A percentile compares a stretch with the other conserved stretches of the same genome.
phyloP scores from a whole-genome alignment of 2,329 filamentous ascomycete genomes.

The Trichoderma breve region DNA sequence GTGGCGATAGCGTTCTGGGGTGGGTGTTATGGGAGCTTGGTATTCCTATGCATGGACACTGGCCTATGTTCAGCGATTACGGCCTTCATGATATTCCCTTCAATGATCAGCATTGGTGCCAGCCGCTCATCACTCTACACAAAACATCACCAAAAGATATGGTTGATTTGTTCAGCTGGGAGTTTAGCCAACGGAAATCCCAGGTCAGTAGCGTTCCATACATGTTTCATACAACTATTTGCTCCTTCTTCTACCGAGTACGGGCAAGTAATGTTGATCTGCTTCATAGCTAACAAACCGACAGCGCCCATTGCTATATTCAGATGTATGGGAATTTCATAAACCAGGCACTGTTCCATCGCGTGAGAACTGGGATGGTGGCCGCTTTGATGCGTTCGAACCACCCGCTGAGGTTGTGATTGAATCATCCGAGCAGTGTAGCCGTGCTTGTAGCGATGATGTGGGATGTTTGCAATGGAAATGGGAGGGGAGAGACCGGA shows the following conservation, averaged over 20 bases:
- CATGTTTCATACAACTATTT: not conserved
- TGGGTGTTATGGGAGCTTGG: constrained; percentile 45
- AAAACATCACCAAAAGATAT: constrained; percentile 48
- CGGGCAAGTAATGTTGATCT: not conserved
- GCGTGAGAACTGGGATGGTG: constrained; percentile 33
- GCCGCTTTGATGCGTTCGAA: constrained; percentile 32
- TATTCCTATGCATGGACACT: constrained; percentile 46
- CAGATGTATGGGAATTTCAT: constrained; percentile 39
- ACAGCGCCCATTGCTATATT: constrained; percentile 38
- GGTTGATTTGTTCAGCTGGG: constrained; percentile 48
- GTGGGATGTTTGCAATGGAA: constrained; percentile 32
- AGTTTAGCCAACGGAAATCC: constrained; percentile 32
- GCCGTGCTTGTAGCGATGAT: constrained; percentile 27
- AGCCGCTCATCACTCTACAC: constrained; percentile 49
- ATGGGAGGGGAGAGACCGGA: constrained; percentile 32
- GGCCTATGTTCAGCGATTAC: constrained; percentile 49
- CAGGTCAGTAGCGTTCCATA: constrained; percentile 27
- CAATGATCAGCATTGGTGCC: constrained; percentile 47
- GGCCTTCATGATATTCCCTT: constrained; percentile 49
- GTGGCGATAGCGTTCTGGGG: constrained; percentile 52
- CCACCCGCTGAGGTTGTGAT: constrained; percentile 28
- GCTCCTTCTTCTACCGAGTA: not conserved
- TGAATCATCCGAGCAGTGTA: constrained; percentile 30
- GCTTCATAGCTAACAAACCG: not conserved
- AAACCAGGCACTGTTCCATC: constrained; percentile 30